Base-by-base conservation (phyloP, 139 green algal species). In the Coccomyxa sp. region DNA sequence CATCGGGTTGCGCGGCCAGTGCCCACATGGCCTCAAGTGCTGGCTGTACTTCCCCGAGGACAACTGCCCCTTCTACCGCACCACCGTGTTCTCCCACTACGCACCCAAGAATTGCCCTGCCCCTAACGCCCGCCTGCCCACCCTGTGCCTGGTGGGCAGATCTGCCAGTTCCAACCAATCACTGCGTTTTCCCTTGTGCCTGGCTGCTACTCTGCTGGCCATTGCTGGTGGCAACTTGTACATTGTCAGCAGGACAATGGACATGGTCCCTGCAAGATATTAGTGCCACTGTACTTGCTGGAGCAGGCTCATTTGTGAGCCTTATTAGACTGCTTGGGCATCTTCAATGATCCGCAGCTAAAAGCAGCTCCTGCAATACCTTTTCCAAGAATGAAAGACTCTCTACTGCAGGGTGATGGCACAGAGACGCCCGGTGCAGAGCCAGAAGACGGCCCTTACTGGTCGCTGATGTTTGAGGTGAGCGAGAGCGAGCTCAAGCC, bases 401-500 rank as follows among this genome's bases (percentile, higher is more conserved):
- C 51, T 81, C 10, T 68, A 3, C 11, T 83, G 79, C 76, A 86
- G 82, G 88, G 87, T 13, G 92, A 95, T 75, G 90, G 91, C 84
- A 88, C 27, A 30, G 81, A 66, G 0, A 79, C 83, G 1, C 77
- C 51, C 74, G 57, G 1, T 38, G 67, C 66, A 25, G 59, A 28
- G 82, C 80, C 77, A 81, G 31, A 71, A 51, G 82, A 82, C 45
- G 94, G 93, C 0, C 95, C 94, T 28, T 98, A 96, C 88, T 97
- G 95, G 94, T 97, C 93, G 16, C 92, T 98, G 59, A 97, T 98
- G 95, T 98, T 98, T 88, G 95, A 98, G 90, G 90, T 97, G 60
- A 92, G 86, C 57, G 91, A 97, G 89, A 92, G 86, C 58, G 78
- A 92, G 71, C 91, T 87, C 82, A 97, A 97, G 91, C 93, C 94